These are phyloP conservation scores for Cudoniella acicularis DNA, from an alignment of 495 filamentous ascomycete genomes.

Conservation along the genomic window DNA sequence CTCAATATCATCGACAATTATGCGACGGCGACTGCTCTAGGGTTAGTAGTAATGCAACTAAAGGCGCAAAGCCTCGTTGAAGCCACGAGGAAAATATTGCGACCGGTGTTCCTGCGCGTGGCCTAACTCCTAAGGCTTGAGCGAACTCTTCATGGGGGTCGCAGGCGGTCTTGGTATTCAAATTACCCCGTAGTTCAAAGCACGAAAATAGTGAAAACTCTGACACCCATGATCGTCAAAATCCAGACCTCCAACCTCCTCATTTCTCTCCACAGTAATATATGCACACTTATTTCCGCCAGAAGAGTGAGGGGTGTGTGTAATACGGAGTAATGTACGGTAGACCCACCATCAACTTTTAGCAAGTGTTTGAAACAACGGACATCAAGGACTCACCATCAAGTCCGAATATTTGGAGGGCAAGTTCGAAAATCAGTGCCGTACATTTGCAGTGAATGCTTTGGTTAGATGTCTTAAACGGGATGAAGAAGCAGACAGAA, in stretches of 20 bases:
- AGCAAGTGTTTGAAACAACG: neutral
- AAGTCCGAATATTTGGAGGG: neutral
- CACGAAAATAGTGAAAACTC: neutral
- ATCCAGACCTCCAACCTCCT: slow-evolving; percentile 9
- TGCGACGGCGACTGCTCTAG: neutral
- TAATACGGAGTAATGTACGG: too few relatives aligned
- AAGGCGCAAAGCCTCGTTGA: neutral
- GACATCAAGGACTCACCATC: neutral
- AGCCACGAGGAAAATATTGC: neutral
- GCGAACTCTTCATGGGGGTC: neutral
- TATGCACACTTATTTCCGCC: neutral
- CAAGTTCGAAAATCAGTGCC: neutral
- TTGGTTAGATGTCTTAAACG: too few relatives aligned
- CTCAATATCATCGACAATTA: neutral
- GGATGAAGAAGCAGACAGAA: neutral
- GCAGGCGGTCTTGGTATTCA: neutral
- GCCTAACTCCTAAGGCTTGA: neutral
- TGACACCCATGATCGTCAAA: neutral
- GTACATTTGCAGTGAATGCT: too few relatives aligned
- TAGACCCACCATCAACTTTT: neutral
- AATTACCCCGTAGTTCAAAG: neutral
- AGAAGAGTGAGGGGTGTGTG: too few relatives aligned
- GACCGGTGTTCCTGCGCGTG: neutral
- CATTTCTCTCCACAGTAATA: neutral
- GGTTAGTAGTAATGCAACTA: neutral